These are phyloP conservation scores for Elsinoe batatas DNA, from an alignment of 2,329 filamentous ascomycete genomes.

Conservation along the genomic window DNA sequence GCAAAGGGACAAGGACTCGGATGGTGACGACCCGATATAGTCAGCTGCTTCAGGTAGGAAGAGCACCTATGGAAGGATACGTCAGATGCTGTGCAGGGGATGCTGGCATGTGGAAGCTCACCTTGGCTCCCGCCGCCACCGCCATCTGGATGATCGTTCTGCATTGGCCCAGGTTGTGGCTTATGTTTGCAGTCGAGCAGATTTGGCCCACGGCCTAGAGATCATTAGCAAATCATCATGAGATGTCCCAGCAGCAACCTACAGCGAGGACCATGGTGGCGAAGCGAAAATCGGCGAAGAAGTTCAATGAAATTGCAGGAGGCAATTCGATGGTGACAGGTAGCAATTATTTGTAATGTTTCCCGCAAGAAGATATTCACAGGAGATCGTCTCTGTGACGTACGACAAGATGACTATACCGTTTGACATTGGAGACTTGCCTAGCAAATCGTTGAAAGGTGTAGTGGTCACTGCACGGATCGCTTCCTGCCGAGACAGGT, in stretches of 20 bases:
- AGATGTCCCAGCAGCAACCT: background rate
- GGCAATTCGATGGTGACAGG: too few relatives aligned
- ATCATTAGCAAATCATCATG: background rate
- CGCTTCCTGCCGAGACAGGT: too few relatives aligned
- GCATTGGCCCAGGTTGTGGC: constrained; percentile 72
- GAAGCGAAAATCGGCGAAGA: background rate
- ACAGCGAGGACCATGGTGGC: constrained; percentile 22
- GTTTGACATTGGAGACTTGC: too few relatives aligned
- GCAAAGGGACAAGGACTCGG: constrained; percentile 62
- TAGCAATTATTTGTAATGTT: too few relatives aligned
- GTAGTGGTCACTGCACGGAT: too few relatives aligned
- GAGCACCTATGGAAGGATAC: constrained; percentile 46
- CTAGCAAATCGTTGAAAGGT: too few relatives aligned
- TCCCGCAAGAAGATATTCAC: too few relatives aligned
- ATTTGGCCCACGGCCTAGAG: constrained; percentile 79
- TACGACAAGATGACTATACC: too few relatives aligned
- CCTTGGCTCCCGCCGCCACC: constrained; percentile 66
- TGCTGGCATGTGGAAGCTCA: constrained; percentile 29
- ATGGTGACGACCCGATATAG: constrained; percentile 64
- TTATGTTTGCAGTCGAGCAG: constrained; percentile 70
- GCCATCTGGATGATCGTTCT: constrained; percentile 62
- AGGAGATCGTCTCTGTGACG: too few relatives aligned
- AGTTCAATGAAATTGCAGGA: too few relatives aligned
- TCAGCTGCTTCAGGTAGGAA: constrained; percentile 90
- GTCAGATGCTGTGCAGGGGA: background rate